Evolutionary conservation across 345 rosid genomes (phyloP), one percentile per base, ranked within the genome.

Genomic region (Atalantia buxifolia): DNA sequence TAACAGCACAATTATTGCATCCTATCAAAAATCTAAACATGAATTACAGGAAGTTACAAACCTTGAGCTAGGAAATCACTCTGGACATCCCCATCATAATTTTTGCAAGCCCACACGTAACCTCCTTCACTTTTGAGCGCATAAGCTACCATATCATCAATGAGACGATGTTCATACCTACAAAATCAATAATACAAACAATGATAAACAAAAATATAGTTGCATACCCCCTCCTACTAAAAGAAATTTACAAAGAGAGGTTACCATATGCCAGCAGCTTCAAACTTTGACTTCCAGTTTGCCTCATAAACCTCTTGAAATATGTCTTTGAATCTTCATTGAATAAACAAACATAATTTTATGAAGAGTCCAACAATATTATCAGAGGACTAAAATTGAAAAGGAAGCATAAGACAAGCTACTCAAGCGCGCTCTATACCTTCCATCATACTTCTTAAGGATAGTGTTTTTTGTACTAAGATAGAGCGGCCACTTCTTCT

Each of bases 41-140:
- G 33, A 75, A 30, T 30, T 38, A 42, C 19, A 71, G 7, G 36
- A 12, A 0, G 8, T 27, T 24, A 35, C 88, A 57, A 76, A 91
- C 99, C 99, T 92, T 96, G 98, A 64, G 99, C 99, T 66, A 96
- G 77, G 88, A 94, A 94, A 89, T 96, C 99, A 82, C 99, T 96
- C 80, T 96, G 99, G 74, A 96, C 99, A 89, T 96, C 99, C 80
- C 98, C 98, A 87, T 95, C 98, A 83, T 95, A 95, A 86, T 95
- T 95, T 85, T 95, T 95, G 90, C 99, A 96, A 12, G 99, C 98
- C 98, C 99, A 96, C 28, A 96, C 99, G 75, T 94, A 96, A 74
- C 97, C 98, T 78, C 99, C 99, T 71, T 94, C 99, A 36, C 99
- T 96, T 90, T 94, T 96, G 38, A 96, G 82, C 36, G 97, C 97